Evolutionary conservation across 1,139 yeast species (phyloP), one percentile per base, ranked within the genome.

Genomic region (Saccharomyces hybrid): DNA sequence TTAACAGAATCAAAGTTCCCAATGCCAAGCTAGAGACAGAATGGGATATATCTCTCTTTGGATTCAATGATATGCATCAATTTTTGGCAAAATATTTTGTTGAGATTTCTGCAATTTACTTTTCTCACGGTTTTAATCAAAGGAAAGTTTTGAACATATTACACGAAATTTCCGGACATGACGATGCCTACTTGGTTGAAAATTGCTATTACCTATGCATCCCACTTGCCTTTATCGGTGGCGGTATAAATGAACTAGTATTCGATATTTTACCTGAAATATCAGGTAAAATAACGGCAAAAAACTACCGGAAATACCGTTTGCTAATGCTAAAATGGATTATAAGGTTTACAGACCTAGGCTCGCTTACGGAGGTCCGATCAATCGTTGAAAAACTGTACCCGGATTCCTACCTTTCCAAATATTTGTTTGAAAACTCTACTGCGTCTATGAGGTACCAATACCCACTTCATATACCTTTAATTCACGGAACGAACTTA

Each of bases 221-320:
- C 1, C 76, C 84, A 0, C 63, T 82, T 9, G 72, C 85, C 0
- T 81, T 74, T 59, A 65, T 79, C 0, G 66, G 66, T 13, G 70
- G 72, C 28, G 84, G 85, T 0, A 57, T 70, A 1, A 68, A 78
- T 44, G 73, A 73, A 52, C 68, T 69, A 1, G 64, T 80, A 0
- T 75, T 74, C 48, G 70, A 65, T 2, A 56, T 54, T 14, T 26
- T 59, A 61, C 53, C 56, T 47, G 38, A 50, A 31, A 1, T 57
- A 55, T 41, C 64, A 63, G 56, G 65, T 47, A 46, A 60, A 52
- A 27, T 57, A 52, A 57, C 52, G 50, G 60, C 52, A 5, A 48
- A 42, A 14, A 46, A 57, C 7, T 44, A 71, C 5, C 63, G 58
- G 8, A 67, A 71, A 19, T 75, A 74, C 52, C 56, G 69, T 2